A percentile compares a stretch with the other conserved stretches of the same genome.
These are phyloP conservation scores for Graphilbum fragrans DNA, from an alignment of 2,329 filamentous ascomycete genomes.

Conservation along the genomic window DNA sequence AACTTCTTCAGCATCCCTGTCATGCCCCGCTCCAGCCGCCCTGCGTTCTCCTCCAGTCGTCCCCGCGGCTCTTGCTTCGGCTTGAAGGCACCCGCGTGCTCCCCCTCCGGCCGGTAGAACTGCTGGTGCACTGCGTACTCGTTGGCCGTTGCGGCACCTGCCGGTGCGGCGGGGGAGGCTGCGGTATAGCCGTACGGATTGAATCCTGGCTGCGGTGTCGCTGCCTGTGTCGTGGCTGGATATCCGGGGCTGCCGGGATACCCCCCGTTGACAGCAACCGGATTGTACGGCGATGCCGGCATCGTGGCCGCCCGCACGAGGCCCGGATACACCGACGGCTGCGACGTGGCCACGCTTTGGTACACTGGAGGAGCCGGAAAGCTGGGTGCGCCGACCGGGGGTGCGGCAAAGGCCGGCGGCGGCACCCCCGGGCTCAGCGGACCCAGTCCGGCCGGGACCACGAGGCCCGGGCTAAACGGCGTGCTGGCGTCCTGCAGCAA, in stretches of 20 bases:
- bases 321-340: constrained; percentile 18
- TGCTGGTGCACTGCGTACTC: constrained; percentile 57
- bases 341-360: constrained; percentile 16
- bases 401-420: constrained; percentile 22
- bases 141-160: constrained; percentile 13
- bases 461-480: constrained; percentile 40
- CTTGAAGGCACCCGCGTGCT: constrained; percentile 34
- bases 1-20: constrained; percentile 64
- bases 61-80: constrained; percentile 32
- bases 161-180: constrained; percentile 6
- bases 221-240: background rate
- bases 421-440: constrained; percentile 26
- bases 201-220: constrained; percentile 14
- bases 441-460: constrained; percentile 31
- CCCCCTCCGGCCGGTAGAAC: constrained; percentile 55
- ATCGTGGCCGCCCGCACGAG: constrained; percentile 37
- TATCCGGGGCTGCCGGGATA: constrained; percentile 16
- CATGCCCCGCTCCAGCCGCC: constrained; percentile 56
- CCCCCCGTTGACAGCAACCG: constrained; percentile 21
- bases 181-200: constrained; percentile 1
- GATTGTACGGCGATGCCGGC: constrained; percentile 25
- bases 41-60: constrained; percentile 53
- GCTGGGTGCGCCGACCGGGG: constrained; percentile 21
- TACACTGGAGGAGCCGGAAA: constrained; percentile 27
- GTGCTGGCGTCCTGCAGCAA: constrained; percentile 42